Evolutionary conservation across 441 rosid genomes (phyloP).

Genomic region (Erodium moschatum): DNA sequence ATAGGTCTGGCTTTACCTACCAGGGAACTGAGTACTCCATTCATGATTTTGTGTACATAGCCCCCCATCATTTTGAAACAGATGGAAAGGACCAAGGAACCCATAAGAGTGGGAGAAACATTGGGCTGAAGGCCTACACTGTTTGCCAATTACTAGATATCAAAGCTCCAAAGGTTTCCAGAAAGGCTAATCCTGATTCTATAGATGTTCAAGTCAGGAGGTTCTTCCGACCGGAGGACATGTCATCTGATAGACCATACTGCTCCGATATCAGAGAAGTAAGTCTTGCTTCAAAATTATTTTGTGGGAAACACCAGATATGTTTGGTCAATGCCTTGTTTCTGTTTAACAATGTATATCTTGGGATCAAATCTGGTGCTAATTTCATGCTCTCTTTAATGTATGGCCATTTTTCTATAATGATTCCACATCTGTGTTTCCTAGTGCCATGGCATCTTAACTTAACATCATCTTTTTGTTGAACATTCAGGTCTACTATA

Average conservation of each 20-base stretch:
- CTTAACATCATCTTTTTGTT: not conserved
- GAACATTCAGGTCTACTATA: slow-evolving; percentile 27
- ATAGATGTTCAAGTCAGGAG: slow-evolving; percentile 26
- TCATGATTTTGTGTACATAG: slow-evolving; percentile 16
- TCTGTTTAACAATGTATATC: not conserved
- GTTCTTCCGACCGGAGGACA: slow-evolving; percentile 32
- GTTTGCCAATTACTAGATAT: slow-evolving; percentile 30
- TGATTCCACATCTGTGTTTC: not conserved
- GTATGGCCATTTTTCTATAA: not conserved
- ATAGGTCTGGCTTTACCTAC: slow-evolving; percentile 8
- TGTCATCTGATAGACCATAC: slow-evolving; percentile 30
- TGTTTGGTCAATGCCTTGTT: not conserved
- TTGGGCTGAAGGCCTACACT: slow-evolving; percentile 27
- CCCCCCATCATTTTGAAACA: slow-evolving; percentile 12
- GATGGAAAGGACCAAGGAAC: slow-evolving; percentile 15
- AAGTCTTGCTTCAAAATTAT: not conserved
- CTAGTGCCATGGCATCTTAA: not conserved
- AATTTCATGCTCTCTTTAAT: not conserved
- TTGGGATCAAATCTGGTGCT: not conserved
- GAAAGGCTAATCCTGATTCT: slow-evolving; percentile 17
- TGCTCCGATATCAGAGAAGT: slow-evolving; percentile 29
- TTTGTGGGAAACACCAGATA: not conserved
- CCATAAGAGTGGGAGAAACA: slow-evolving; percentile 29
- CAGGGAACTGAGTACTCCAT: slow-evolving; percentile 15
- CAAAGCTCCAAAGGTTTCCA: slow-evolving; percentile 19